Percentiles rank a stretch among this genome's conserved stretches.
These are phyloP conservation scores for Adansonia rubrostipa DNA, from an alignment of 441 rosid genomes.

Conservation along the genomic window DNA sequence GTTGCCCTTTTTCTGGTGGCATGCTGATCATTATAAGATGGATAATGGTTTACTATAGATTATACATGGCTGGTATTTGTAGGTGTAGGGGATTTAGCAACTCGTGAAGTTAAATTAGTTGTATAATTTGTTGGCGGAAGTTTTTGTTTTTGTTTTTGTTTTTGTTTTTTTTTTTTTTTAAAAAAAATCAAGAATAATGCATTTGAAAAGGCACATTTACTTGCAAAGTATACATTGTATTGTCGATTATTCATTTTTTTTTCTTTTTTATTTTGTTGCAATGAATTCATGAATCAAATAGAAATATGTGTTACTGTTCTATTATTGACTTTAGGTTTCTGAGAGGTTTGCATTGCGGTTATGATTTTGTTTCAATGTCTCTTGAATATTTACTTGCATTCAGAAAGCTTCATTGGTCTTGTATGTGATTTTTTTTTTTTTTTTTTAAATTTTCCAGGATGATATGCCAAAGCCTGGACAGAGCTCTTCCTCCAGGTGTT, in stretches of 20 bases:
- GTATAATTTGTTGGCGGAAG: neutral
- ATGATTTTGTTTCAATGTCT: neutral
- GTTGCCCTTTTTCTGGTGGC: constrained; percentile 12
- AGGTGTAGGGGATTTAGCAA: too few relatives aligned
- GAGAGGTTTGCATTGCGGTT: neutral
- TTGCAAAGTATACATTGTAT: neutral
- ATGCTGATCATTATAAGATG: constrained; percentile 47
- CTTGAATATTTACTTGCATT: neutral
- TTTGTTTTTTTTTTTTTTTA: too few relatives aligned
- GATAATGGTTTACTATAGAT: constrained; percentile 23
- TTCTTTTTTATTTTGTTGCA: neutral
- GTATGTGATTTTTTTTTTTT: neutral
- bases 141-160: neutral
- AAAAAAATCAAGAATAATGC: neutral
- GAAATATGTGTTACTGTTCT: neutral
- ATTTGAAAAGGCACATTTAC: neutral
- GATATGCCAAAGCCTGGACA: constrained; percentile 45
- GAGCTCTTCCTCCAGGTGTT: constrained; percentile 39
- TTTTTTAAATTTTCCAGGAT: constrained; percentile 26
- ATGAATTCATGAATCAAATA: neutral
- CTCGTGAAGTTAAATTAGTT: neutral
- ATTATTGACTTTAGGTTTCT: neutral
- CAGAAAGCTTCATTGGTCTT: neutral
- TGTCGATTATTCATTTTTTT: neutral
- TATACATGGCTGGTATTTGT: neutral